Conservation (phyloP, 345 rosid species). For the Crucihimalaya himalaica region DNA sequence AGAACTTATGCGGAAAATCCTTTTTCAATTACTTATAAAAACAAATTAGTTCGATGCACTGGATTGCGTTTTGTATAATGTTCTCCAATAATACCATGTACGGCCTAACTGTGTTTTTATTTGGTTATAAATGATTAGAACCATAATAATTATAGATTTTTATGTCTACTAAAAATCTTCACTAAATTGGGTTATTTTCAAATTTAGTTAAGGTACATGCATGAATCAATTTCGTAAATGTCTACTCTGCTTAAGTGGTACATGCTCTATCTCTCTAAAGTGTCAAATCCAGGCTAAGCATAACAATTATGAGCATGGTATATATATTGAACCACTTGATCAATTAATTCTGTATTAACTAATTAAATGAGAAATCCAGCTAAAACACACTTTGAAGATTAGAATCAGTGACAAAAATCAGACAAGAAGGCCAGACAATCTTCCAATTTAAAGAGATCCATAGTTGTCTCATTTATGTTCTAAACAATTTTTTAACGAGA, state of each 20-base stretch:
- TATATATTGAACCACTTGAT: slow-evolving; percentile 24
- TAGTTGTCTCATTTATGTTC: slow-evolving; percentile 28
- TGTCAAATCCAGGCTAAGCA: slow-evolving; percentile 22
- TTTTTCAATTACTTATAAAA: not conserved
- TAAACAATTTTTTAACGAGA: not conserved
- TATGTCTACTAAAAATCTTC: slow-evolving; percentile 12
- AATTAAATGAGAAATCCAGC: slow-evolving; percentile 26
- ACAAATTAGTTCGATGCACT: not conserved
- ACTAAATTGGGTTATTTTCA: not conserved
- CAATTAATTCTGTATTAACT: slow-evolving; percentile 26
- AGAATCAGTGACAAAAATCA: slow-evolving; percentile 28
- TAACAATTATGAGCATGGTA: not conserved
- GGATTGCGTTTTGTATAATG: slow-evolving; percentile 34
- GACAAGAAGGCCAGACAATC: slow-evolving; percentile 37
- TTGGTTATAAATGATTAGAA: slow-evolving; percentile 28
- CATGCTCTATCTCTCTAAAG: slow-evolving; percentile 12
- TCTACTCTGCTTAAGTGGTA: slow-evolving; percentile 12
- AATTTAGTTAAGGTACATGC: not conserved
- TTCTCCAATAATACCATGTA: slow-evolving; percentile 33
- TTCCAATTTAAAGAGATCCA: slow-evolving; percentile 22
- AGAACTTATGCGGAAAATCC: slow-evolving; percentile 5
- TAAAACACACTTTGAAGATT: slow-evolving; percentile 15
- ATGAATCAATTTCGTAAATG: slow-evolving; percentile 22
- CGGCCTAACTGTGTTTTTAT: slow-evolving; percentile 28
- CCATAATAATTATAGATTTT: not conserved